Conservation (phyloP, 2,329 filamentous ascomycete genomes). For the Fusarium denticulatum region DNA sequence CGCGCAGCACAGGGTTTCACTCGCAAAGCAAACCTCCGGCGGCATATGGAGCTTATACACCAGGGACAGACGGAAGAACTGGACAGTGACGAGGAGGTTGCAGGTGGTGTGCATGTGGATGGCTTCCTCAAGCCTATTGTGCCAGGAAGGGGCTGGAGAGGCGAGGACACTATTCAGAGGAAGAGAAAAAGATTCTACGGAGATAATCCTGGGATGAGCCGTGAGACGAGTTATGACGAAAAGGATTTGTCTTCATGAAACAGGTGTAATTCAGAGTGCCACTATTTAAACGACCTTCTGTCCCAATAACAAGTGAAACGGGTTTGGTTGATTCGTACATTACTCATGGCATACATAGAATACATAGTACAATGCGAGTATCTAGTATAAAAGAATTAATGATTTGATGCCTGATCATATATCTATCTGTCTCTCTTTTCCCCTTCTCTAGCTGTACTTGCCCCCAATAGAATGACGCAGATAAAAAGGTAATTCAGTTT, state of each 20-base stretch:
- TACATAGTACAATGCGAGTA: background rate
- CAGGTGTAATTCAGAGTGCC: background rate
- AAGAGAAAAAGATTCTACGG: conserved; percentile 45
- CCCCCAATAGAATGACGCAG: background rate
- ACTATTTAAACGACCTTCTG: background rate
- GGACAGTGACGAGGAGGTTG: conserved; percentile 63
- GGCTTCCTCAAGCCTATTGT: conserved; percentile 70
- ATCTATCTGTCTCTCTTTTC: background rate
- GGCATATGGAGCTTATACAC: conserved; percentile 53
- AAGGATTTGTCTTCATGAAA: conserved; percentile 16
- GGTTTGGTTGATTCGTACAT: background rate
- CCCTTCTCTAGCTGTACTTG: background rate
- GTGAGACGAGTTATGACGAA: conserved; percentile 22
- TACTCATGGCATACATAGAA: background rate
- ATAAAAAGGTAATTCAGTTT: background rate
- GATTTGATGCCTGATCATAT: background rate
- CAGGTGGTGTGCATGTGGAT: conserved; percentile 73
- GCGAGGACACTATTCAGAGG: conserved; percentile 45
- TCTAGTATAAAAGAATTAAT: background rate
- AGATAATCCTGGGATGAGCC: conserved; percentile 17
- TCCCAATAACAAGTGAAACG: background rate
- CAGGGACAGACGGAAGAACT: conserved; percentile 48
- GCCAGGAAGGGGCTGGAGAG: conserved; percentile 59
- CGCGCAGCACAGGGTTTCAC: conserved; percentile 51
- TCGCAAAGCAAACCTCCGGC: conserved; percentile 49